Percentiles rank a stretch among this genome's conserved stretches.
phyloP scores from a whole-genome alignment of 2,329 filamentous ascomycete genomes.

The Xylariales sp. region DNA sequence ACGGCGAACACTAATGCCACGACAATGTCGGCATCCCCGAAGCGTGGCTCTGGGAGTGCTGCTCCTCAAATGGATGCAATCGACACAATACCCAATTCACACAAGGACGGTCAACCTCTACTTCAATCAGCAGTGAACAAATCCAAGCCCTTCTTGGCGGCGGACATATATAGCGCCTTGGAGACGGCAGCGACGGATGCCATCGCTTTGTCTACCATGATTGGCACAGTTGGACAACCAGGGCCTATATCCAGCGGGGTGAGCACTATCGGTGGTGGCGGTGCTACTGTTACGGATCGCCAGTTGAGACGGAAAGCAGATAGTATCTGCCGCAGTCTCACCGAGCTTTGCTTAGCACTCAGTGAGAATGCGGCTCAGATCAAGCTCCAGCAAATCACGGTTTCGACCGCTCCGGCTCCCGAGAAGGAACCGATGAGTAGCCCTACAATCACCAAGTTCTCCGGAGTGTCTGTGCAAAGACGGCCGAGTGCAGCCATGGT shows the following conservation, averaged over 20 bases:
- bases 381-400: constrained; percentile 27
- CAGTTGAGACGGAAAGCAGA: constrained; percentile 88
- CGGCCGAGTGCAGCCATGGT: constrained; percentile 30
- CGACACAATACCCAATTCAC: constrained; percentile 34
- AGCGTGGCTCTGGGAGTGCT: constrained; percentile 55
- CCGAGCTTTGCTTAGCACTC: constrained; percentile 84
- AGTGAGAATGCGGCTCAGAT: constrained; percentile 51
- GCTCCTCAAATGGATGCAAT: constrained; percentile 40
- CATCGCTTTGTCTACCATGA: constrained; percentile 70
- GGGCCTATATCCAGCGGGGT: constrained; percentile 64
- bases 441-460: constrained; percentile 41
- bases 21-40: constrained; percentile 85
- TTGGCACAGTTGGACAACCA: constrained; percentile 66
- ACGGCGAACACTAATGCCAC: constrained; percentile 84
- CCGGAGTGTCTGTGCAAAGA: constrained; percentile 30
- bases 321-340: constrained; percentile 85
- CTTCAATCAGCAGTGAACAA: constrained; percentile 78
- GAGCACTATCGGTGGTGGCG: constrained; percentile 52
- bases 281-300: constrained; percentile 61
- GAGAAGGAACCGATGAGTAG: constrained; percentile 32
- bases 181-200: constrained; percentile 82
- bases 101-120: constrained; percentile 66
- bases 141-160: constrained; percentile 63
- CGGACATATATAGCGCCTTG: constrained; percentile 71
- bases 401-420: constrained; percentile 12